Evolutionary conservation across 768 basidiomycete genomes (phyloP).

Genomic region (Dendrothele bispora): DNA sequence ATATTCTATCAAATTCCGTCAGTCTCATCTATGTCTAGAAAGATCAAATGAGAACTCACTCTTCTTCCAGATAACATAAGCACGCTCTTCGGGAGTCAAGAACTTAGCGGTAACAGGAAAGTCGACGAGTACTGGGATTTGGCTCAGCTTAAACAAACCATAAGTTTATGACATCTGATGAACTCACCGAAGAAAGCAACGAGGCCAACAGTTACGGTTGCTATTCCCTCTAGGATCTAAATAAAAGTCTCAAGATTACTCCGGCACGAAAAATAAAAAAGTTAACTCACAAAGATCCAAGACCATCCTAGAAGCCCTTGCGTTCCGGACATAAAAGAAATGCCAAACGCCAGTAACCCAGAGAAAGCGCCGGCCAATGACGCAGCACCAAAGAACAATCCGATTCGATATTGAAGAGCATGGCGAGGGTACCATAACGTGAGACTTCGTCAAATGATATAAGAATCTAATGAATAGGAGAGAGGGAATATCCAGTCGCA

Average conservation of each 20-base stretch:
- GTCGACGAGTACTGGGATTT: slow-evolving; percentile 65
- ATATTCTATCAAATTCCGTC: slow-evolving; percentile 36
- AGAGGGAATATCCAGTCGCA: not conserved
- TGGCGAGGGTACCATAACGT: slow-evolving; percentile 71
- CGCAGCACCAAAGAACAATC: slow-evolving; percentile 65
- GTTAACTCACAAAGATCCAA: slow-evolving; percentile 59
- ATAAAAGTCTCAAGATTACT: not conserved
- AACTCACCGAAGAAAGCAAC: slow-evolving; percentile 49
- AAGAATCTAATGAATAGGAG: not conserved
- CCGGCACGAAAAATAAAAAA: not conserved
- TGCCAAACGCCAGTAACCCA: slow-evolving; percentile 55
- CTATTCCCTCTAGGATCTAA: slow-evolving; percentile 64
- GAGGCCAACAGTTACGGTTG: slow-evolving; percentile 56
- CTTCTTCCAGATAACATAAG: slow-evolving; percentile 54
- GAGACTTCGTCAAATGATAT: slow-evolving; percentile 34
- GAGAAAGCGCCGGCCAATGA: slow-evolving; percentile 65
- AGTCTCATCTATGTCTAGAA: not conserved
- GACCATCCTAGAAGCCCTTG: slow-evolving; percentile 56
- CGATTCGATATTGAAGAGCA: slow-evolving; percentile 58
- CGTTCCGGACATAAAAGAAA: slow-evolving; percentile 50
- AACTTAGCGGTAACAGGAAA: slow-evolving; percentile 60
- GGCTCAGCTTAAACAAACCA: not conserved
- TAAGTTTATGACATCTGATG: not conserved
- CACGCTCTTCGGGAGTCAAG: slow-evolving; percentile 59
- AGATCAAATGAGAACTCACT: slow-evolving; percentile 33